Evolutionary conservation across 306 rosid genomes (phyloP).

Genomic region (Rosa chinensis): DNA sequence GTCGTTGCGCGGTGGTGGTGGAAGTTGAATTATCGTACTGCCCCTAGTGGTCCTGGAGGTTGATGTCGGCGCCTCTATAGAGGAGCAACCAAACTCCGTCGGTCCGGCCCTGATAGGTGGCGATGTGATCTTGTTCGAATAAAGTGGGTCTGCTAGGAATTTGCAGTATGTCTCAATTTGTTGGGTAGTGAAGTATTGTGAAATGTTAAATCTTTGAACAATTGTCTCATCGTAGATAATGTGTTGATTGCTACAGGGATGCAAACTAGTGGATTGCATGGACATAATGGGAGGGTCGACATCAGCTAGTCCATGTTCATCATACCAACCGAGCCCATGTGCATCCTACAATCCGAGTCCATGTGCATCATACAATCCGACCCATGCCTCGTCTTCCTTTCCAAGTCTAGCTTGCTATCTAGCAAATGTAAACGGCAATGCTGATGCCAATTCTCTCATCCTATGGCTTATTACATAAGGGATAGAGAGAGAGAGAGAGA

Average conservation of each 20-base stretch:
- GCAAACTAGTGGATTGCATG: slow-evolving; percentile 51
- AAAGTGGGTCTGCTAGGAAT: neutral
- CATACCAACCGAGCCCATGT: slow-evolving; percentile 49
- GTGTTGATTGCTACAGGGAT: slow-evolving; percentile 38
- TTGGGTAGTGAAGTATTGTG: neutral
- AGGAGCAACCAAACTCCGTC: too few relatives aligned
- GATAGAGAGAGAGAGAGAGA: too few relatives aligned
- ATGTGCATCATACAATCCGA: slow-evolving; percentile 48
- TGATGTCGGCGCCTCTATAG: too few relatives aligned
- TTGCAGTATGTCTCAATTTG: neutral
- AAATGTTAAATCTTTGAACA: neutral
- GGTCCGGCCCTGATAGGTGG: too few relatives aligned
- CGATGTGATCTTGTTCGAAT: too few relatives aligned
- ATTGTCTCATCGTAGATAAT: neutral
- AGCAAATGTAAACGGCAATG: slow-evolving; percentile 35
- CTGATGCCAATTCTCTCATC: slow-evolving; percentile 60
- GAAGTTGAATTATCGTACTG: too few relatives aligned
- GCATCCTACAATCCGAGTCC: slow-evolving; percentile 48
- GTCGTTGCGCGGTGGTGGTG: too few relatives aligned
- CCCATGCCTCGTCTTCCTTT: slow-evolving; percentile 59
- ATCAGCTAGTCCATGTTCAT: slow-evolving; percentile 55
- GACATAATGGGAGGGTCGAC: slow-evolving; percentile 59
- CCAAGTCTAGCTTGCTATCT: slow-evolving; percentile 54
- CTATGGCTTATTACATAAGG: slow-evolving; percentile 41
- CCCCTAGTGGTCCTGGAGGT: too few relatives aligned